Conservation (phyloP, 345 rosid species). For the Mercurialis annua region DNA sequence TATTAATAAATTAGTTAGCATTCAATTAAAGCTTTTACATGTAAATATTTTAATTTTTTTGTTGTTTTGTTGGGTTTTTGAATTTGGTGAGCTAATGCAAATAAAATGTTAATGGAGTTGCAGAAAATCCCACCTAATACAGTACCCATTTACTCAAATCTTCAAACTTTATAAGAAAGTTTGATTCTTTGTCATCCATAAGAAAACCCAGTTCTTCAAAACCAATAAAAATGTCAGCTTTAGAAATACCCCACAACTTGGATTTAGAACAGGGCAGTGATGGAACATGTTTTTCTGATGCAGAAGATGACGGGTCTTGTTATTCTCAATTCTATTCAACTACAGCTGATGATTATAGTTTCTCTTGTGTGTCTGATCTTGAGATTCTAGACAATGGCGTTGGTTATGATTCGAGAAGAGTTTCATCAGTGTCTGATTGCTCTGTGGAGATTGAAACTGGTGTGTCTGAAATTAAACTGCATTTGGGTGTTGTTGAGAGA, state of each 20-base stretch:
- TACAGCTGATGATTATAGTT: slow-evolving; percentile 53
- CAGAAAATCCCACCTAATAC: slow-evolving; percentile 34
- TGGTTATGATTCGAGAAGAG: slow-evolving; percentile 42
- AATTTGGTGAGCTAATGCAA: slow-evolving; percentile 10
- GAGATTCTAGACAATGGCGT: slow-evolving; percentile 28
- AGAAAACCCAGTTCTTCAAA: neutral
- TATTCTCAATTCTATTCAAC: slow-evolving; percentile 86
- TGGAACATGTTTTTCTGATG: slow-evolving; percentile 67
- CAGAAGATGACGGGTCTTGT: slow-evolving; percentile 68
- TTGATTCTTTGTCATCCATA: neutral
- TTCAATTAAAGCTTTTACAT: neutral
- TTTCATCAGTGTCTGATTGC: slow-evolving; percentile 53
- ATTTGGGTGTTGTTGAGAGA: slow-evolving; percentile 40
- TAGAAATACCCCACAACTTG: slow-evolving; percentile 40
- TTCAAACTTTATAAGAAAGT: slow-evolving; percentile 15
- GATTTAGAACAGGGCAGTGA: slow-evolving; percentile 70
- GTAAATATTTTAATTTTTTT: neutral
- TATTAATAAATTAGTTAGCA: neutral
- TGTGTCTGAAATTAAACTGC: slow-evolving; percentile 39
- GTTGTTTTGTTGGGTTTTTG: neutral
- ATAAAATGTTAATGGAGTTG: slow-evolving; percentile 36
- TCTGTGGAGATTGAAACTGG: slow-evolving; percentile 53
- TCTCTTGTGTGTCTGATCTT: slow-evolving; percentile 42
- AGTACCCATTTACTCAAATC: slow-evolving; percentile 19
- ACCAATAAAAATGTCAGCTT: slow-evolving; percentile 21